Evolutionary conservation across 352 stramenopile species (phyloP).

Genomic region (Globisporangium barbulae): DNA sequence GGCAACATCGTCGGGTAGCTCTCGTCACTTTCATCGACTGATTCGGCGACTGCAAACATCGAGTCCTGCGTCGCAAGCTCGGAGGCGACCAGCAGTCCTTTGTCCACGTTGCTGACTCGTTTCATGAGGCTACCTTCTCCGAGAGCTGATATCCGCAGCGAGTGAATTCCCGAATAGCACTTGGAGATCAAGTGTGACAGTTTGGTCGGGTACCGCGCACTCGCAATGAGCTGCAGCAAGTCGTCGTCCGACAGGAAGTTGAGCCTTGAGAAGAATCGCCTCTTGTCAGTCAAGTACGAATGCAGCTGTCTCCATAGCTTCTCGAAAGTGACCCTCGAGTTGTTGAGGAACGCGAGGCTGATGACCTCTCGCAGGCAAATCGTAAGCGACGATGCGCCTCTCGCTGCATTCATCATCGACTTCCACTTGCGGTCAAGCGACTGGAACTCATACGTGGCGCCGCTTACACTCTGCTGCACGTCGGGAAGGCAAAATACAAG

Average conservation of each 20-base stretch:
- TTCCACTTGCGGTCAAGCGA: slow-evolving; percentile 65
- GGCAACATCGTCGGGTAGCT: background rate
- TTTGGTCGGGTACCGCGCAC: slow-evolving; percentile 28
- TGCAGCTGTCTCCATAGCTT: slow-evolving; percentile 57
- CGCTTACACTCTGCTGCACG: slow-evolving; percentile 51
- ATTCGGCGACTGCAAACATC: slow-evolving; percentile 12
- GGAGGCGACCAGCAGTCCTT: background rate
- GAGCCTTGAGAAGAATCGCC: slow-evolving; percentile 52
- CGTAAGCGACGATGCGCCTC: slow-evolving; percentile 40
- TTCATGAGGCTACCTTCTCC: background rate
- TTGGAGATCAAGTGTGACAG: slow-evolving; percentile 44
- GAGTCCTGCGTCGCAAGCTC: background rate
- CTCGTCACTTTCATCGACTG: slow-evolving; percentile 13
- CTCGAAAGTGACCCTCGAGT: slow-evolving; percentile 36
- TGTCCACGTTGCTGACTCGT: background rate
- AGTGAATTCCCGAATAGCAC: slow-evolving; percentile 43
- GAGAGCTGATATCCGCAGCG: slow-evolving; percentile 25
- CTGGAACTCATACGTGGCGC: slow-evolving; percentile 60
- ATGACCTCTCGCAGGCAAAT: slow-evolving; percentile 62
- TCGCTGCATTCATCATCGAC: slow-evolving; percentile 58
- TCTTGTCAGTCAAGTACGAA: slow-evolving; percentile 56
- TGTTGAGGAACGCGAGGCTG: slow-evolving; percentile 46
- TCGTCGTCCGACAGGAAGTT: slow-evolving; percentile 66
- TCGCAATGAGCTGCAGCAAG: slow-evolving; percentile 53
- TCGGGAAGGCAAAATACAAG: slow-evolving; percentile 47